A percentile compares a stretch with the other conserved stretches of the same genome.
Evolutionary conservation across 805 yeast genomes (phyloP).

Genomic region (Saturnispora besseyi): DNA sequence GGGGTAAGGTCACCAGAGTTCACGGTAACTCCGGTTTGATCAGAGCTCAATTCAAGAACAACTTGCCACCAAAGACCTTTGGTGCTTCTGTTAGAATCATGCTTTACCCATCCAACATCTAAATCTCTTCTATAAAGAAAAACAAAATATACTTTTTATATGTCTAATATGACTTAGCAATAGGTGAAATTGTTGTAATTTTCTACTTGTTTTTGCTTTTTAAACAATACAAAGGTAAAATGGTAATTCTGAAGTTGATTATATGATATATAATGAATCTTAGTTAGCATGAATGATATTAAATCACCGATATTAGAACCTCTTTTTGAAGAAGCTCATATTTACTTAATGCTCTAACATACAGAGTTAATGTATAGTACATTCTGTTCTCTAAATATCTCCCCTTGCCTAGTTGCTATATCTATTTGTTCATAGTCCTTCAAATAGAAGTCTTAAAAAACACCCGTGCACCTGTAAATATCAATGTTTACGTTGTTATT

Average conservation of each 20-base stretch:
- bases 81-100: conserved; percentile 99
- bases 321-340: too few relatives aligned
- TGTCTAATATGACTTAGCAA: conserved; percentile 14
- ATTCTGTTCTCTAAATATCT: too few relatives aligned
- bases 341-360: too few relatives aligned
- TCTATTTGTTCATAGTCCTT: too few relatives aligned
- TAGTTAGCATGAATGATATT: too few relatives aligned
- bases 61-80: conserved; percentile 98
- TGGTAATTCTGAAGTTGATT: too few relatives aligned
- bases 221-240: not conserved
- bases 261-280: too few relatives aligned
- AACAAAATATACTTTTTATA: conserved; percentile 12
- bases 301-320: too few relatives aligned
- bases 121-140: conserved; percentile 31
- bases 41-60: conserved; percentile 97
- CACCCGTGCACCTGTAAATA: conserved; percentile 1
- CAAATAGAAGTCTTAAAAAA: not conserved
- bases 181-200: conserved; percentile 2
- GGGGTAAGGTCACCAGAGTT: conserved; percentile 99
- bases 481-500: not conserved
- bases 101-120: conserved; percentile 99
- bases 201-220: conserved; percentile 3
- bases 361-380: too few relatives aligned
- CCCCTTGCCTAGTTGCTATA: too few relatives aligned
- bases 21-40: conserved; percentile 98